Evolutionary conservation across 2,329 filamentous ascomycete genomes (phyloP).

Genomic region (Blastomyces silverae): DNA sequence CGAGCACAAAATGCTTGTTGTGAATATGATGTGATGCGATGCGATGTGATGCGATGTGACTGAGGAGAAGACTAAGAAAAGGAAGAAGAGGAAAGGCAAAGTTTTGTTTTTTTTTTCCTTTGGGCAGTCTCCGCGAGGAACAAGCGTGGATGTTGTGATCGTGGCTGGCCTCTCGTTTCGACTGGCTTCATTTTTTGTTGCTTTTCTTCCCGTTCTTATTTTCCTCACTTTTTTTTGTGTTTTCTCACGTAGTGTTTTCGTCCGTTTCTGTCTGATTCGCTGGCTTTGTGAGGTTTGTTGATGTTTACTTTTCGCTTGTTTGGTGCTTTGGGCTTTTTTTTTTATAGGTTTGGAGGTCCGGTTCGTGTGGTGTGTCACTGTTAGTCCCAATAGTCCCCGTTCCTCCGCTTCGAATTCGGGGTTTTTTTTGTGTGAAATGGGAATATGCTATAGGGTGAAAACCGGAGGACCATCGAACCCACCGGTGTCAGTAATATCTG

Average conservation of each 20-base stretch:
- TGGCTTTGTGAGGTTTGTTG: not conserved
- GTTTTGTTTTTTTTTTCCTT: not conserved
- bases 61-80: constrained; percentile 26
- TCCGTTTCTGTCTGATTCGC: not conserved
- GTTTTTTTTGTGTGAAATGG: too few species aligned
- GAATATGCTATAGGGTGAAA: too few species aligned
- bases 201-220: constrained; percentile 20
- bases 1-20: constrained; percentile 29
- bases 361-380: not conserved
- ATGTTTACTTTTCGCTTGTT: too few species aligned
- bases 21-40: not conserved
- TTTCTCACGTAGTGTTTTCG: not conserved
- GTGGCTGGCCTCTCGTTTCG: constrained; percentile 35
- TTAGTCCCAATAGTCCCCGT: not conserved
- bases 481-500: not conserved
- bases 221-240: not conserved
- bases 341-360: not conserved
- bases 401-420: too few species aligned
- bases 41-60: constrained; percentile 23
- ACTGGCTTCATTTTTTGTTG: constrained; percentile 19
- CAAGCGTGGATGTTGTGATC: constrained; percentile 67
- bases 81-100: constrained; percentile 9
- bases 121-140: constrained; percentile 19
- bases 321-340: not conserved
- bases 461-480: too few species aligned